Evolutionary conservation across 805 yeast genomes (phyloP), one percentile per base, ranked within the genome.

Genomic region (Saccharomycopsis babjevae): DNA sequence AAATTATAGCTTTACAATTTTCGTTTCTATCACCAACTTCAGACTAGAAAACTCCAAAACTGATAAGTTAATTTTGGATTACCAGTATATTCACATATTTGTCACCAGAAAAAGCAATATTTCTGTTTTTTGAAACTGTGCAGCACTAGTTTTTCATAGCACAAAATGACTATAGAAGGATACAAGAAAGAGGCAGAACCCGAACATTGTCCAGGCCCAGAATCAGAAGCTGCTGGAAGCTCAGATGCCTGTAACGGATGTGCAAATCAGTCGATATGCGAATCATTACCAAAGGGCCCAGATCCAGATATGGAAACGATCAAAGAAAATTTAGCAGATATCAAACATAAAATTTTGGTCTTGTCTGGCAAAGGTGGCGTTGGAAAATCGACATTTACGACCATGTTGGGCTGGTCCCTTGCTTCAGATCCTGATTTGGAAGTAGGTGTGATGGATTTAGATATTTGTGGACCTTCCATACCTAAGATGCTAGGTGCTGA

Each of bases 121-220:
- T 42, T n/a, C 15, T 42, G 11, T 20, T 15, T 18, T 18, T 6
- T 42, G 20, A 7, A 42, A 13, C 6, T 25, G 8, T 42, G 10
- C 25, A 25, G n/a, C n/a, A n/a, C n/a, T n/a, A n/a, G 3, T 46
- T 7, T 25, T 46, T 3, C 6, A 10, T 11, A 10, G 1, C n/a
- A 20, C 3, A 52, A 32, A 52, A 52, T 52, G 56, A 32, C 40
- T n/a, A 52, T 52, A 30, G 56, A 52, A n/a, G 54, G 50, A 18
- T 59, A 54, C 28, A 59, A 54, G 28, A 52, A 54, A 25, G 58
- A 58, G 28, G 59, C 94, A 0, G 96, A 87, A 68, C 98, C 99
- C 0, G 97, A 91, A 70, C 98, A 94, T 72, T 94, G 99, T 75
- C 99, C 99, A 0, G 99, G 99, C 0, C 96, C 98, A 1, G 97